Evolutionary conservation across 768 basidiomycete genomes (phyloP).

Genomic region (Coprinellus micaceus): DNA sequence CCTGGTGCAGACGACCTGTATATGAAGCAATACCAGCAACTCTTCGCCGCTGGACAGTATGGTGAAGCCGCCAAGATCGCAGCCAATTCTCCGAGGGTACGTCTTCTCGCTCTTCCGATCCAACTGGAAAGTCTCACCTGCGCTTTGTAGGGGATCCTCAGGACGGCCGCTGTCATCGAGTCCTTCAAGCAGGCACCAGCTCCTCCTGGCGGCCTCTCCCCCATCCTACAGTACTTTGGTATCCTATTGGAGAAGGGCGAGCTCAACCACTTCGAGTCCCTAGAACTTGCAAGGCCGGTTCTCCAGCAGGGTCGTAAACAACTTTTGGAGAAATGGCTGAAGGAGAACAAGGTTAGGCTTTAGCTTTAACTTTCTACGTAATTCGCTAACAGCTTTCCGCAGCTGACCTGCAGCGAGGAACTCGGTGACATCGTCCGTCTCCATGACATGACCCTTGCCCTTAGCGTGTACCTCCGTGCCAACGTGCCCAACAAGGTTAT

Average conservation of each 20-base stretch:
- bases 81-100: slow-evolving; percentile 89
- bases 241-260: slow-evolving; percentile 98
- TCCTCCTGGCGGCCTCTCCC: slow-evolving; percentile 84
- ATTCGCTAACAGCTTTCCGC: slow-evolving; percentile 3
- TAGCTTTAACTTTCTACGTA: not conserved
- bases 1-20: slow-evolving; percentile 98
- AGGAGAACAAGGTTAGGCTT: slow-evolving; percentile 87
- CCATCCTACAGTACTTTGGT: slow-evolving; percentile 97
- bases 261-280: slow-evolving; percentile 91
- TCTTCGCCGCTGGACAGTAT: slow-evolving; percentile 86
- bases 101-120: not conserved
- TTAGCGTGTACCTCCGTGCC: slow-evolving; percentile 95
- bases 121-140: too few species aligned
- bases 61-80: slow-evolving; percentile 96
- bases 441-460: slow-evolving; percentile 94
- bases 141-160: slow-evolving; percentile 84
- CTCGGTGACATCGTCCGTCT: slow-evolving; percentile 94
- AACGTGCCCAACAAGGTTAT: slow-evolving; percentile 98
- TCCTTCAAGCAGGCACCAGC: slow-evolving; percentile 96
- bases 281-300: slow-evolving; percentile 95
- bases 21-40: slow-evolving; percentile 86
- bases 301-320: slow-evolving; percentile 95
- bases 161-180: slow-evolving; percentile 93
- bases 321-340: slow-evolving; percentile 96
- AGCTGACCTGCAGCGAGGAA: slow-evolving; percentile 98